These are phyloP conservation scores for Gaertneriomyces semiglobifer DNA, from an alignment of 192 early-diverging fungal genomes.

Conservation along the genomic window DNA sequence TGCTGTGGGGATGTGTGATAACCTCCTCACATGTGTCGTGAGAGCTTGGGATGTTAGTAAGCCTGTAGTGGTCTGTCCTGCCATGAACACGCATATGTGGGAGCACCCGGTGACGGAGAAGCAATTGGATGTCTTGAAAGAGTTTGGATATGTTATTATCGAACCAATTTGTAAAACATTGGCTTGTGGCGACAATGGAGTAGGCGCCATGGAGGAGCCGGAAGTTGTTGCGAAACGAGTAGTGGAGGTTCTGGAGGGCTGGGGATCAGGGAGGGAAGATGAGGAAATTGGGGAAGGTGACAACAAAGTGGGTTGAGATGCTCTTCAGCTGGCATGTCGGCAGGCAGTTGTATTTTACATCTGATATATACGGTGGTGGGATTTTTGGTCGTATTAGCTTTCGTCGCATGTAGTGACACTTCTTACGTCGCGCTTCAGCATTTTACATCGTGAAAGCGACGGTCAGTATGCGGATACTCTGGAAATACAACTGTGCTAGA, in stretches of 20 bases:
- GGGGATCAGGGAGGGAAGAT: too few species aligned
- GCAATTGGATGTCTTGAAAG: conserved; percentile 58
- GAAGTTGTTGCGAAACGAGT: conserved; percentile 48
- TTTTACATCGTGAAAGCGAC: too few species aligned
- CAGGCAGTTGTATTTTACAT: too few species aligned
- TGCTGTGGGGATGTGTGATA: conserved; percentile 89
- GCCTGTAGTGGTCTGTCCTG: conserved; percentile 79
- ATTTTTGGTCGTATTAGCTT: too few species aligned
- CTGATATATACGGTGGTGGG: too few species aligned
- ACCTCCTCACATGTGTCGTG: conserved; percentile 84
- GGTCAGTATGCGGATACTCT: neutral
- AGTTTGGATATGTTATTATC: conserved; percentile 65
- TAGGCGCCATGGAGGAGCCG: conserved; percentile 85
- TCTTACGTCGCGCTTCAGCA: too few species aligned
- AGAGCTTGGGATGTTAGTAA: conserved; percentile 80
- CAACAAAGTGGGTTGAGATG: too few species aligned
- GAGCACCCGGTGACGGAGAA: conserved; percentile 78
- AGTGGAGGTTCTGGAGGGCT: neutral
- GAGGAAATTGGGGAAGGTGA: too few species aligned
- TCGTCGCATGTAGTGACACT: too few species aligned
- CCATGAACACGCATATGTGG: conserved; percentile 99
- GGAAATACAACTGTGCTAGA: neutral
- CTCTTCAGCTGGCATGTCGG: too few species aligned
- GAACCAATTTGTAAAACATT: conserved; percentile 78
- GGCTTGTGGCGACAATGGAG: conserved; percentile 88